Conservation (phyloP, 169 alveolate genomes). For the Plasmodium ovale region DNA sequence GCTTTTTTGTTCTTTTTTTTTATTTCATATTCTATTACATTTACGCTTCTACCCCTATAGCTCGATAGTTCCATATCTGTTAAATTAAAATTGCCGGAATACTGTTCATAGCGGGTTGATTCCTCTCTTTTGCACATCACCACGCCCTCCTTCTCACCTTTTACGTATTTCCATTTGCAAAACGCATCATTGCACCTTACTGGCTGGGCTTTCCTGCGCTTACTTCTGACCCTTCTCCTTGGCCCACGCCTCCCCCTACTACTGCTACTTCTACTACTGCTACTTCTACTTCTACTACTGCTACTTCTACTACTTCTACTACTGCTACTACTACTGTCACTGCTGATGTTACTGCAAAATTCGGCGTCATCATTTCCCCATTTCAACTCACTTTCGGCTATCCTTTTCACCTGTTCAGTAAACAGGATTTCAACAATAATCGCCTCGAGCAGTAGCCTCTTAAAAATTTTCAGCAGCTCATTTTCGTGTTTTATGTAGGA, state of each 20-base stretch:
- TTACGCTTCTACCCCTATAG: too few relatives aligned
- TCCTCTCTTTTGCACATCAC: too few relatives aligned
- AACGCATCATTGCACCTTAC: too few relatives aligned
- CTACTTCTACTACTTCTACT: neutral
- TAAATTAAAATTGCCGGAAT: too few relatives aligned
- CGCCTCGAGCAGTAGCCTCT: conserved; percentile 1
- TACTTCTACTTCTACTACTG: neutral
- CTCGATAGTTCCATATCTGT: too few relatives aligned
- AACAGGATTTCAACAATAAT: conserved; percentile 11
- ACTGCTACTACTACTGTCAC: neutral
- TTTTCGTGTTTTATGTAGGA: conserved; percentile 12
- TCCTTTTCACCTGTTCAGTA: conserved; percentile 21
- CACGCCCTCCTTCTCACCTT: too few relatives aligned
- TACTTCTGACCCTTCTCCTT: too few relatives aligned
- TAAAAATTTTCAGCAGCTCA: neutral
- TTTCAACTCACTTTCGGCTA: neutral
- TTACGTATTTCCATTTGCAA: too few relatives aligned
- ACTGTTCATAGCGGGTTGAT: too few relatives aligned
- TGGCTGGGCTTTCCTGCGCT: too few relatives aligned
- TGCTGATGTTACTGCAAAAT: neutral
- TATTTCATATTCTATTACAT: neutral
- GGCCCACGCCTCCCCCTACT: neutral
- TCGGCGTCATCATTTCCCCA: neutral
- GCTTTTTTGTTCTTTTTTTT: neutral
- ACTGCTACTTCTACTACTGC: neutral